Evolutionary conservation across 2,329 filamentous ascomycete species (phyloP).

Genomic region (Neopestalotiopsis rosae): DNA sequence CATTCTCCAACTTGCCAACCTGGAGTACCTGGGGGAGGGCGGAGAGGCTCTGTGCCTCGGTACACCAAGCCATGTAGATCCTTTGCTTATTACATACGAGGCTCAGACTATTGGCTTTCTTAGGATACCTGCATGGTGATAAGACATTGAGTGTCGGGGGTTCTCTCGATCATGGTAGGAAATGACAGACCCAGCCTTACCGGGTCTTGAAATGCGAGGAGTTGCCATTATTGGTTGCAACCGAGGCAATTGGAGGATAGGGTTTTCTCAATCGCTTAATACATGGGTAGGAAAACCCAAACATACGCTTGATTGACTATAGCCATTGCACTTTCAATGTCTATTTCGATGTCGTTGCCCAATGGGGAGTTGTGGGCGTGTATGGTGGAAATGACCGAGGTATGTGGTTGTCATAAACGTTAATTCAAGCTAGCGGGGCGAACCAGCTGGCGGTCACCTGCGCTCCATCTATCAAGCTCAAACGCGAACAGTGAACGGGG

Average conservation of each 20-base stretch:
- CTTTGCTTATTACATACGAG: neutral
- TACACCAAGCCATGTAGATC: slow-evolving; percentile 1
- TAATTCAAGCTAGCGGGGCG: neutral
- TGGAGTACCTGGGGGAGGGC: neutral
- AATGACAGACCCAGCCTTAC: neutral
- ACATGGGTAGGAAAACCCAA: neutral
- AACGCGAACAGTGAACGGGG: neutral
- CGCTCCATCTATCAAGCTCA: neutral
- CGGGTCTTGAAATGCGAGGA: neutral
- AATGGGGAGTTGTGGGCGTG: neutral
- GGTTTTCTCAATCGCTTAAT: neutral
- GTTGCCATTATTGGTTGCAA: neutral
- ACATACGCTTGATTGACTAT: neutral
- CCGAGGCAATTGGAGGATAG: neutral
- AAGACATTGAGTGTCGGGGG: neutral
- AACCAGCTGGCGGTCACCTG: neutral
- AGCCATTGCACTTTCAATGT: too few relatives aligned
- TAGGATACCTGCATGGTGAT: neutral
- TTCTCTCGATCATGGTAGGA: too few relatives aligned
- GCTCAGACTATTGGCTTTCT: neutral
- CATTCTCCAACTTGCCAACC: slow-evolving; percentile 15
- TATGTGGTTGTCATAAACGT: neutral
- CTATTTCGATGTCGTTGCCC: neutral
- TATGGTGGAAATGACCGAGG: neutral
- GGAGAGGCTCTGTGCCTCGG: slow-evolving; percentile 3